A percentile compares a stretch with the other conserved stretches of the same genome.
These are phyloP conservation scores for Wickerhamomyces sp. DNA, from an alignment of 1,139 yeast genomes.

Conservation along the genomic window DNA sequence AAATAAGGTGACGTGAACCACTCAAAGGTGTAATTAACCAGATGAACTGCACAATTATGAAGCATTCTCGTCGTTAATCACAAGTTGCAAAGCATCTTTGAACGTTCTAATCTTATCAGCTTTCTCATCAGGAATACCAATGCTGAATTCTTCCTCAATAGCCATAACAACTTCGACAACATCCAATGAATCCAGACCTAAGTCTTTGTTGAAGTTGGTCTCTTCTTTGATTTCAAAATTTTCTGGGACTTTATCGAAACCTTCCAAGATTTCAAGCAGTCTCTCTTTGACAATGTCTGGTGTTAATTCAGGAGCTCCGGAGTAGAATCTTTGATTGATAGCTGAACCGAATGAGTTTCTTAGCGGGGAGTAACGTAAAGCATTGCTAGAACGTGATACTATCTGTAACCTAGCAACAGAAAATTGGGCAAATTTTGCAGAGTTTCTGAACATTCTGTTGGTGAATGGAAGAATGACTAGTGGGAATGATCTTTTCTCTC, in stretches of 20 bases:
- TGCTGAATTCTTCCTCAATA: slow-evolving; percentile 74
- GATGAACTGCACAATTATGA: slow-evolving; percentile 27
- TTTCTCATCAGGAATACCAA: slow-evolving; percentile 80
- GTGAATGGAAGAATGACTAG: no score
- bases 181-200: slow-evolving; percentile 84
- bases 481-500: no score
- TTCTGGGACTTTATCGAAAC: slow-evolving; percentile 62
- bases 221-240: slow-evolving; percentile 44
- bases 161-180: slow-evolving; percentile 89
- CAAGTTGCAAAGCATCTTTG: slow-evolving; percentile 75
- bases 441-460: no score
- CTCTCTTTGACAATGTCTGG: slow-evolving; percentile 71
- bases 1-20: slow-evolving; percentile 1
- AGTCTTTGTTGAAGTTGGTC: slow-evolving; percentile 65
- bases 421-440: no score
- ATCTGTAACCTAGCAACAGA: no score
- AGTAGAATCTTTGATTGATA: slow-evolving; percentile 43
- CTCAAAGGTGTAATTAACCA: slow-evolving; percentile 6
- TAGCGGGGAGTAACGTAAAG: no score
- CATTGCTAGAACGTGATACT: no score
- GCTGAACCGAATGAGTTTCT: no score
- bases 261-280: slow-evolving; percentile 72
- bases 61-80: slow-evolving; percentile 69
- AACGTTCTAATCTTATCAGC: slow-evolving; percentile 82
- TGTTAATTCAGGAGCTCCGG: slow-evolving; percentile 61